Percentiles rank a stretch among this genome's conserved stretches.
These are phyloP conservation scores for Xylaria sp. DNA, from an alignment of 495 filamentous ascomycete species.

Conservation along the genomic window DNA sequence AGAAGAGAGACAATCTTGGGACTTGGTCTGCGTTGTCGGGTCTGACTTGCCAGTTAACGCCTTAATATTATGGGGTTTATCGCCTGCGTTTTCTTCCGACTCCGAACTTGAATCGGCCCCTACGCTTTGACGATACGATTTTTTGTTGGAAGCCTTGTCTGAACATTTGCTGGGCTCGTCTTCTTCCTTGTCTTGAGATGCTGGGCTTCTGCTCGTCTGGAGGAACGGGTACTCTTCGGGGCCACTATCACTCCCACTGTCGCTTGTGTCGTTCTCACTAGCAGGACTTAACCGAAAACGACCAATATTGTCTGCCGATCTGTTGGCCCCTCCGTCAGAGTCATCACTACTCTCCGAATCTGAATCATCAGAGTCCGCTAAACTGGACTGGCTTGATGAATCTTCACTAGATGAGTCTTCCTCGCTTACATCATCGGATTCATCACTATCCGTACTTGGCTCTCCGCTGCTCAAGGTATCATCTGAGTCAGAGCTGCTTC, in stretches of 20 bases:
- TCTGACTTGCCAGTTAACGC: background rate
- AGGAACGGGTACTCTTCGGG: constrained; percentile 33
- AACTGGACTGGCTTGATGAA: constrained; percentile 16
- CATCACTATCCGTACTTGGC: background rate
- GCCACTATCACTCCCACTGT: constrained; percentile 29
- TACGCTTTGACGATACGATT: background rate
- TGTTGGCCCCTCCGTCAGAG: constrained; percentile 4
- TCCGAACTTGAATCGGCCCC: constrained; percentile 17
- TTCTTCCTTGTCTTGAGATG: background rate
- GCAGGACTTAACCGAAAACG: constrained; percentile 22
- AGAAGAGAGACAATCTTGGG: background rate
- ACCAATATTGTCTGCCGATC: constrained; percentile 17
- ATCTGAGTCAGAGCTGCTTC: constrained; percentile 30
- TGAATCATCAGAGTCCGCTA: constrained; percentile 31
- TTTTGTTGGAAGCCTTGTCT: constrained; percentile 1
- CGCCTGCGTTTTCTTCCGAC: constrained; percentile 2
- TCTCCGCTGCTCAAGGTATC: background rate
- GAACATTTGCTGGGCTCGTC: constrained; percentile 3
- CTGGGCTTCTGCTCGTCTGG: background rate
- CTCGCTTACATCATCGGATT: constrained; percentile 25
- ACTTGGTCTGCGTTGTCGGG: background rate
- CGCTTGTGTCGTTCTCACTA: constrained; percentile 27
- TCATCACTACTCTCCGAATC: constrained; percentile 37
- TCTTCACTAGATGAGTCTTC: constrained; percentile 21
- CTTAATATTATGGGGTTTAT: background rate